phyloP scores from a whole-genome alignment of 164 flowering plant species.

The Cinnamomum micranthum region DNA sequence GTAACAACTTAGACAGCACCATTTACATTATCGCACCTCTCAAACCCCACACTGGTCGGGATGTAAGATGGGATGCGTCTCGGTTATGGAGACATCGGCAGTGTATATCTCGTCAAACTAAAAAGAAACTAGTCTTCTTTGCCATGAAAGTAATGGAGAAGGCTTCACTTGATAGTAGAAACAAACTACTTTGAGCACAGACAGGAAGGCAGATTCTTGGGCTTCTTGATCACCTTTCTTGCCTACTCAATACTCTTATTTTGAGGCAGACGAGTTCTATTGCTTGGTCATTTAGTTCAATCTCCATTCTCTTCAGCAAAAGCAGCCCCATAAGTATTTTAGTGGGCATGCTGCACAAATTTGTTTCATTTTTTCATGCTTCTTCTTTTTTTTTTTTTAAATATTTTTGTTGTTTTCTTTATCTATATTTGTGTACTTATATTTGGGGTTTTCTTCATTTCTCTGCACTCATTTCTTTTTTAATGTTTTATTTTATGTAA shows the following conservation, averaged over 20 bases:
- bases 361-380: background rate
- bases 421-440: background rate
- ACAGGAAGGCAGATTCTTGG: constrained; percentile 76
- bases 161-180: constrained; percentile 62
- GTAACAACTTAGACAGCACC: constrained; percentile 43
- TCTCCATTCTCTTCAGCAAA: constrained; percentile 72
- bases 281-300: constrained; percentile 86
- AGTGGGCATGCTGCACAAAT: constrained; percentile 76
- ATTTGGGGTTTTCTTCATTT: background rate
- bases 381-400: background rate
- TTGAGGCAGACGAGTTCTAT: constrained; percentile 78
- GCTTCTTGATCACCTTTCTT: constrained; percentile 72
- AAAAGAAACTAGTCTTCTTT: constrained; percentile 51
- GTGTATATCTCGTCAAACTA: constrained; percentile 69
- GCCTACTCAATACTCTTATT: constrained; percentile 69
- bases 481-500: background rate
- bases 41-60: constrained; percentile 80
- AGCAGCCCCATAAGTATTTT: constrained; percentile 69
- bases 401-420: background rate
- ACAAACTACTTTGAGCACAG: constrained; percentile 67
- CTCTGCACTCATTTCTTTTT: background rate
- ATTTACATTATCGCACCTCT: constrained; percentile 28
- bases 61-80: constrained; percentile 75
- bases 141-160: constrained; percentile 89
- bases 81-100: constrained; percentile 81